phyloP scores from a whole-genome alignment of 768 basidiomycete genomes.

The Cystobasidium ongulense region DNA sequence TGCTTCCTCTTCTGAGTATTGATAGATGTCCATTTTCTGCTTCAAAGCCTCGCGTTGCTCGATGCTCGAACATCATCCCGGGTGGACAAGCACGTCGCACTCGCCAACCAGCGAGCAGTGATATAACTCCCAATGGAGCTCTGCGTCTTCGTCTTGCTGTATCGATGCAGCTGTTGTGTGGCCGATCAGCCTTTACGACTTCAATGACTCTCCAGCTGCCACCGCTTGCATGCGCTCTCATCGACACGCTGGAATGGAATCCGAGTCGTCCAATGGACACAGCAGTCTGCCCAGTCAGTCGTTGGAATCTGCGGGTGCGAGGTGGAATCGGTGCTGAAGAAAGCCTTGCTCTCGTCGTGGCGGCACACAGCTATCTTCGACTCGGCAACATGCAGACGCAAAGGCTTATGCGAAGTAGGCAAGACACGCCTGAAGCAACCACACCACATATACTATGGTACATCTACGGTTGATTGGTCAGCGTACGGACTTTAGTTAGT shows the following conservation, averaged over 20 bases:
- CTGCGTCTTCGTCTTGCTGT: background rate
- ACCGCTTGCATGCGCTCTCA: background rate
- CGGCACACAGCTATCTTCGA: constrained; percentile 27
- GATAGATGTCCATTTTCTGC: no score
- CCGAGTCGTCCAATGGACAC: background rate
- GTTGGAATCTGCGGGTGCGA: background rate
- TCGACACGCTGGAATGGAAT: background rate
- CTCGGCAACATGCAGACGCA: constrained; percentile 14
- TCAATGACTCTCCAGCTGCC: background rate
- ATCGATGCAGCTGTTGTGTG: background rate
- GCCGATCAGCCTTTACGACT: background rate
- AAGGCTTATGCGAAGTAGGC: constrained; percentile 12
- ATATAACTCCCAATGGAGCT: no score
- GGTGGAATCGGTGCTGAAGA: background rate
- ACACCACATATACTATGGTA: constrained; percentile 26
- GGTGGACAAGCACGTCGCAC: no score
- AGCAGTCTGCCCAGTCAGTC: background rate
- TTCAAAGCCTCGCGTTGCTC: no score
- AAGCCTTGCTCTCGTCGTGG: background rate
- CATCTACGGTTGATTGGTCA: background rate
- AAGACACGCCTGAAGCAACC: background rate
- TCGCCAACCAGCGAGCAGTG: no score
- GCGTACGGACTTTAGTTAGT: background rate
- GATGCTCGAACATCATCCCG: no score
- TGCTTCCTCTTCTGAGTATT: no score